Percentiles rank a stretch among this genome's conserved stretches.
These are phyloP conservation scores for Pholiota microspora DNA, from an alignment of 768 basidiomycete species.

Conservation along the genomic window DNA sequence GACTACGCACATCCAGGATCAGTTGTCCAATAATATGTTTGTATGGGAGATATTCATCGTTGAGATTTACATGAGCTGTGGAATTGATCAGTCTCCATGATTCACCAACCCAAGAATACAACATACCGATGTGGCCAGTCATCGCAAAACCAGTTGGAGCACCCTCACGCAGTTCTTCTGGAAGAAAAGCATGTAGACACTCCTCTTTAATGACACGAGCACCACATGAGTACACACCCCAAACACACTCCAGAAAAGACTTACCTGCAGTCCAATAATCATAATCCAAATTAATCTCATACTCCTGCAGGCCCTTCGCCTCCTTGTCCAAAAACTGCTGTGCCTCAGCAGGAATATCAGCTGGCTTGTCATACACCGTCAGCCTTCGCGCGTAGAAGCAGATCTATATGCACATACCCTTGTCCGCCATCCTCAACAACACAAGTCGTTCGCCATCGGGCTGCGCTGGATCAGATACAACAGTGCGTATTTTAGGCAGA, in stretches of 20 bases:
- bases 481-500: constrained; percentile 63
- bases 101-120: not conserved
- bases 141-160: constrained; percentile 86
- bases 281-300: constrained; percentile 71
- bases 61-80: constrained; percentile 88
- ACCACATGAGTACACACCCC: not conserved
- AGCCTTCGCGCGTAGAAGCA: constrained; percentile 3
- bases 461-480: constrained; percentile 49
- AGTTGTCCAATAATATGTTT: constrained; percentile 90
- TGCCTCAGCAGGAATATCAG: constrained; percentile 59
- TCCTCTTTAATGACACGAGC: constrained; percentile 53
- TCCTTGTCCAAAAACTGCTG: constrained; percentile 55
- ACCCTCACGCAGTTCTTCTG: constrained; percentile 71
- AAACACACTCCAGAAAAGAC: not conserved
- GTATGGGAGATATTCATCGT: constrained; percentile 88
- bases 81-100: not conserved
- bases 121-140: constrained; percentile 86
- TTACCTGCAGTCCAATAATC: constrained; percentile 87
- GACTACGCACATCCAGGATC: constrained; percentile 74
- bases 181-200: constrained; percentile 78
- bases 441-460: constrained; percentile 59
- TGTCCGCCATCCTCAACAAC: constrained; percentile 55
- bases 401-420: constrained; percentile 45
- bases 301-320: constrained; percentile 51
- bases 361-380: constrained; percentile 49